Base-by-base conservation (phyloP, 2,329 filamentous ascomycete species). In the Claviceps pusilla region DNA sequence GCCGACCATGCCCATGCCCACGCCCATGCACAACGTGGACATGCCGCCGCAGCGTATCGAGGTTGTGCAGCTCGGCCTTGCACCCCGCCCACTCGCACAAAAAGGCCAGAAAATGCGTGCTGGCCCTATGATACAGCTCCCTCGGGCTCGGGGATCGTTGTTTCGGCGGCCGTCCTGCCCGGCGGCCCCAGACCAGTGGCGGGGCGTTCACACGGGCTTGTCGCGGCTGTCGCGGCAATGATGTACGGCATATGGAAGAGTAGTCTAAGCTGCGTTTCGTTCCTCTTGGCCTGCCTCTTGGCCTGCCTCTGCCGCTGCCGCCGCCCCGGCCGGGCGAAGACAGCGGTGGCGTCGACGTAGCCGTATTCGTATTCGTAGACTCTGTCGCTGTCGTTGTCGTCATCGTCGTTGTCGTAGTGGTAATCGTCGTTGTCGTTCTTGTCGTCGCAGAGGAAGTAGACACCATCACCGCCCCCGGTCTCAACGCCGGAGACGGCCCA, bases 61-160 rank as follows among this genome's bases (percentile, higher is more conserved):
- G 65, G 60, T 84, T 84, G 51, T 83, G 79, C 48, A 84, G 68
- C 65, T 83, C 77, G 3, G 80, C 80, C 35, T 70, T 72, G 61
- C 81, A 84, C 0, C 69, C 69, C 28, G 66, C 58, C 81, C 81
- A 84, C 63, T 83, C 78, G 64, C 81, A 84, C 10, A 73, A 56
- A 60, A 79, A 84, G 2, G 71, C 64, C n/a, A 72, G 55, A 59
- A 76, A 82, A 4, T 65, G 66, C 6, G 76, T 71, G 28, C 70
- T 62, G 28, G 72, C 62, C 24, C 58, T 61, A 33, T 66, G 62
- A 55, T 77, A 80, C 33, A 71, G 63, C 12, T 71, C 67, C 48
- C 67, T 62, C 0, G 71, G 68, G 14, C 69, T 64, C 16, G 68
- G 69, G 5, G 69, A 68, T 3, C 66, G 62, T 33, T 66, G 59